Evolutionary conservation across 1,284 basidiomycete genomes (phyloP), one percentile per base, ranked within the genome.

Genomic region (Sutorius eximius): DNA sequence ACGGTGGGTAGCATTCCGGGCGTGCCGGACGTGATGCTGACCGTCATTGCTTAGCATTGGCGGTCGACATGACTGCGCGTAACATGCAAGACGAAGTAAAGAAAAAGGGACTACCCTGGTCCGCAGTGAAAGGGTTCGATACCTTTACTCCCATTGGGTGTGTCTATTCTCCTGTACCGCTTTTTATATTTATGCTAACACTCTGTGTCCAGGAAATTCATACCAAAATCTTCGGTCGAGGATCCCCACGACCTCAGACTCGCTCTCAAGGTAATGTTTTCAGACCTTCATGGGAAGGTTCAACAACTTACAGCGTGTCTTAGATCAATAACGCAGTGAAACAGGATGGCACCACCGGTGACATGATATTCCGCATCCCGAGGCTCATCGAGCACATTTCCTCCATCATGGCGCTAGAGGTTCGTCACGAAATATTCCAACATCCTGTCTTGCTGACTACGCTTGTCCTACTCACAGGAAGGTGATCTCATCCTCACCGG

Each of bases 281-380:
- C 22, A 9, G 20, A 45, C 8, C 20, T 22, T 2, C 36, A 12
- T 34, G 10, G 20, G 16, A 24, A 8, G 13, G 10, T 16, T 11
- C 18, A 15, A 1, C 6, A 22, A 36, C 47, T 60, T 40, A 56
- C 42, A 6, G 6, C 20, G 10, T 15, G 3, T 7, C 3, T 48
- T 22, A 92, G 85, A 83, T 98, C 69, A 95, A 98, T 65, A 93
- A 86, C 45, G 71, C 80, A 37, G 75, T 84, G 56, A 94, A 91
- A 72, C 96, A 99, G 71, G 79, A 90, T 56, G 96, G 94, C 5
- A 83, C 81, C 34, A 95, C 95, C 2, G 72, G 76, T 27, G 89
- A 96, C 71, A 98, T 99, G 96, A 91, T 98, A 59, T 96, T 96
- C 77, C 80, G 80, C 44, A 93, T 99, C 43, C 93, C 95, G 1